A percentile compares a stretch with the other conserved stretches of the same genome.
phyloP scores from a whole-genome alignment of 139 green algal species.

The Ettlia oleoabundans region DNA sequence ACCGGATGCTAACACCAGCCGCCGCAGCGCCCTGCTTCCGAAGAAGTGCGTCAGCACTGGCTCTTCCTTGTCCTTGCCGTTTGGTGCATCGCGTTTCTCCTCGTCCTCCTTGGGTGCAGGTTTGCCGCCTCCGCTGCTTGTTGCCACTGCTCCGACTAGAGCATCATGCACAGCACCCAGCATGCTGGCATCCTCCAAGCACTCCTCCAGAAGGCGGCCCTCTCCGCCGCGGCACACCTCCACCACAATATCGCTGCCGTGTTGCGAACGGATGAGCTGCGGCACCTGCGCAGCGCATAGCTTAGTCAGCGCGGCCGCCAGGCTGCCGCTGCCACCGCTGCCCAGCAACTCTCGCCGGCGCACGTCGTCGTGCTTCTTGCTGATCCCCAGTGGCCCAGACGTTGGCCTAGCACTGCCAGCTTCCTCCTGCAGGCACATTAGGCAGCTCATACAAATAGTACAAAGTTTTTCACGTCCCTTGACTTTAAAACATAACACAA shows the following conservation, averaged over 20 bases:
- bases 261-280: constrained; percentile 55
- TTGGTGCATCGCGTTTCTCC: background rate
- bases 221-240: constrained; percentile 73
- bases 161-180: constrained; percentile 64
- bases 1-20: constrained; percentile 56
- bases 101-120: constrained; percentile 21
- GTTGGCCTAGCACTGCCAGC: background rate
- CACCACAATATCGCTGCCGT: constrained; percentile 59
- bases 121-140: background rate
- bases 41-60: constrained; percentile 63
- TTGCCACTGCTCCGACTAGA: constrained; percentile 47
- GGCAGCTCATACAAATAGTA: too few relatives aligned
- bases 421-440: constrained; percentile 1
- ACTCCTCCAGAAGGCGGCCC: constrained; percentile 56
- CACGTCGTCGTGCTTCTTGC: constrained; percentile 75
- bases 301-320: constrained; percentile 54
- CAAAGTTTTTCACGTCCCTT: too few relatives aligned
- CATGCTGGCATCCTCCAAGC: constrained; percentile 20
- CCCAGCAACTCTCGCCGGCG: constrained; percentile 77
- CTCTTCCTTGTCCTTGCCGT: constrained; percentile 17
- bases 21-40: constrained; percentile 61
- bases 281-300: constrained; percentile 37
- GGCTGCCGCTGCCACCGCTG: constrained; percentile 50
- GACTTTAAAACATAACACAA: too few relatives aligned
- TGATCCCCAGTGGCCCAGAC: constrained; percentile 63